A percentile compares a stretch with the other conserved stretches of the same genome.
Conservation (phyloP, 495 filamentous ascomycete species). For the Hyaloscypha bicolor region DNA sequence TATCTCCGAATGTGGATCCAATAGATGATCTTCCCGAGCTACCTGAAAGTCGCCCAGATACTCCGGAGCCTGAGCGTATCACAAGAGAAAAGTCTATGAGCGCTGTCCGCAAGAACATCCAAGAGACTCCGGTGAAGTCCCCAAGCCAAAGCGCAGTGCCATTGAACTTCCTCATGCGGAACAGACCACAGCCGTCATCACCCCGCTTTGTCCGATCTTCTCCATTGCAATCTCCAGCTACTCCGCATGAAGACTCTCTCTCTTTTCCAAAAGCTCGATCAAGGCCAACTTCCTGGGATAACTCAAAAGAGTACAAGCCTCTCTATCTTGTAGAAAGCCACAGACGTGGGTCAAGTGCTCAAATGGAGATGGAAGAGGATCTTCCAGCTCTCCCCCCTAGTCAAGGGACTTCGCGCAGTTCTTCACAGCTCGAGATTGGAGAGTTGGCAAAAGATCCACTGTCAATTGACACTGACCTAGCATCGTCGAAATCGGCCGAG, state of each 20-base stretch:
- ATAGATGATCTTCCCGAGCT: conserved; percentile 44
- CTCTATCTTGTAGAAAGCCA: conserved; percentile 50
- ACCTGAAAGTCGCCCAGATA: conserved; percentile 53
- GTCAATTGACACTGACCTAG: conserved; percentile 35
- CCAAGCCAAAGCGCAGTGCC: conserved; percentile 57
- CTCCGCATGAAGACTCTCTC: conserved; percentile 29
- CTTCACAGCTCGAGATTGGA: conserved; percentile 30
- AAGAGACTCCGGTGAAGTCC: conserved; percentile 34
- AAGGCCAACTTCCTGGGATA: conserved; percentile 54
- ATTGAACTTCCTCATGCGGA: conserved; percentile 45
- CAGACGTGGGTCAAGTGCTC: conserved; percentile 20
- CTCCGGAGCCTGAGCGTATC: conserved; percentile 38
- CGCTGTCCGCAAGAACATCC: conserved; percentile 22
- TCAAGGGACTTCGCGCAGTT: conserved; percentile 36
- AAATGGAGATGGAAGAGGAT: conserved; percentile 13
- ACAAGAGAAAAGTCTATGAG: conserved; percentile 15
- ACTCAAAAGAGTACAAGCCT: conserved; percentile 49
- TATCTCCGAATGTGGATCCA: conserved; percentile 33
- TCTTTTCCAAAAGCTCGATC: conserved; percentile 36
- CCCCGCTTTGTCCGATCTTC: conserved; percentile 41
- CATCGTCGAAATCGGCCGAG: conserved; percentile 21
- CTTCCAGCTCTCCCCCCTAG: conserved; percentile 39
- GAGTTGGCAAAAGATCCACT: conserved; percentile 30
- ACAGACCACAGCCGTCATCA: conserved; percentile 46
- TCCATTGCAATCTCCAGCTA: conserved; percentile 41